A percentile compares a stretch with the other conserved stretches of the same genome.
Conservation (phyloP, 2,329 filamentous ascomycete genomes). For the Arthrobotrys sinensis region DNA sequence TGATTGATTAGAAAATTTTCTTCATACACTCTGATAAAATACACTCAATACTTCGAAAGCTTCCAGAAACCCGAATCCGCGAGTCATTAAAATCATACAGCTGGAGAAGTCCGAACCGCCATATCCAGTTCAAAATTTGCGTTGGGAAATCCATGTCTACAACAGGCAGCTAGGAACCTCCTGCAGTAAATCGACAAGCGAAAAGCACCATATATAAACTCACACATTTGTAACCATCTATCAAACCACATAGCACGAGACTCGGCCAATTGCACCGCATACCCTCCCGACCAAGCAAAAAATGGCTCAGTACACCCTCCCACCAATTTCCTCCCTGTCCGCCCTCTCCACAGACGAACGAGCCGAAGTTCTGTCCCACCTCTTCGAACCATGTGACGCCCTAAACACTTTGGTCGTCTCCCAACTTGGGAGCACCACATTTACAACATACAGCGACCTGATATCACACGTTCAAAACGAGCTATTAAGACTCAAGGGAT, state of each 20-base stretch:
- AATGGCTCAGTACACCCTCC: conserved; percentile 61
- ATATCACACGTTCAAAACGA: conserved; percentile 62
- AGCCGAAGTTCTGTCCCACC: conserved; percentile 60
- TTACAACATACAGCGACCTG: conserved; percentile 62
- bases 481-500: conserved; percentile 62
- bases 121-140: conserved; percentile 3
- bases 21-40: background rate
- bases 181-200: conserved; percentile 22
- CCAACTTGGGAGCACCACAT: conserved; percentile 60
- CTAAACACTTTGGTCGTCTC: conserved; percentile 62
- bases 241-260: conserved; percentile 42
- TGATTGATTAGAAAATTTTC: background rate
- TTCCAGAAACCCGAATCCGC: conserved; percentile 31
- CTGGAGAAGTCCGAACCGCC: conserved; percentile 41
- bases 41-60: background rate
- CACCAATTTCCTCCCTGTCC: conserved; percentile 43
- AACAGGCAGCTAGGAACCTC: conserved; percentile 43
- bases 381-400: conserved; percentile 64
- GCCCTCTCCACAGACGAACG: conserved; percentile 43
- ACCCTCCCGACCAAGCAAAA: conserved; percentile 25
- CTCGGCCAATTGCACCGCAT: conserved; percentile 22
- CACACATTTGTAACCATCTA: conserved; percentile 14
- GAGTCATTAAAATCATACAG: conserved; percentile 5
- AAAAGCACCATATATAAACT: conserved; percentile 41
- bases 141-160: conserved; percentile 33